Evolutionary conservation across 75 land plant genomes (phyloP).

Genomic region (Sequoiadendron giganteum): DNA sequence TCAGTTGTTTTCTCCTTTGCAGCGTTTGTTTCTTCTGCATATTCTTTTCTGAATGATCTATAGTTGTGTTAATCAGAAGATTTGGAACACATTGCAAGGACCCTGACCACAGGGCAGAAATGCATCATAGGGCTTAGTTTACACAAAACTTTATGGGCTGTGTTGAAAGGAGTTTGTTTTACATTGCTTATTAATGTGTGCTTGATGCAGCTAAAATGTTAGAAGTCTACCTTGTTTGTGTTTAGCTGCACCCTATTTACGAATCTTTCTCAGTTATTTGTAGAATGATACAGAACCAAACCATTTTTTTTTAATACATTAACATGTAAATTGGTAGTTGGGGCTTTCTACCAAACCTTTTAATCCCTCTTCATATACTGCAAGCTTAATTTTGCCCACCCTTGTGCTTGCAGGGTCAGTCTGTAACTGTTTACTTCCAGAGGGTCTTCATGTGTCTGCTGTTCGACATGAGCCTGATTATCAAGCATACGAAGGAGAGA

Average conservation of each 20-base stretch:
- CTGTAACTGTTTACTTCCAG: conserved; percentile 81
- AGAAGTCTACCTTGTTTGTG: not conserved
- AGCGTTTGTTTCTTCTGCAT: not conserved
- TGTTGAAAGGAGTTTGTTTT: not conserved
- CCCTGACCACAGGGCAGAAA: not conserved
- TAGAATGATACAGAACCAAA: too few species aligned
- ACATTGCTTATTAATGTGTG: not conserved
- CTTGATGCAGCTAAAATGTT: not conserved
- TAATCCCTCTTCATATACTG: not conserved
- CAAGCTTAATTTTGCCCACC: not conserved
- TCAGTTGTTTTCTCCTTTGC: not conserved
- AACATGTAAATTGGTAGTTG: not conserved
- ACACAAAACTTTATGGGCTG: not conserved
- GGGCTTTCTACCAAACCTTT: not conserved
- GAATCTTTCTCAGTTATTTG: not conserved
- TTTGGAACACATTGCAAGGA: not conserved
- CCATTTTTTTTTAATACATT: too few species aligned
- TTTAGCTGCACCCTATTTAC: not conserved
- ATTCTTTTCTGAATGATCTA: not conserved
- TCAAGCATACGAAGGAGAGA: conserved; percentile 38
- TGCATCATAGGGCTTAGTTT: not conserved
- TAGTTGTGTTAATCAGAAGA: not conserved
- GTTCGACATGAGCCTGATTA: conserved; percentile 39
- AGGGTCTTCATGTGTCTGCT: conserved; percentile 57
- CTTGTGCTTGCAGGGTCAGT: conserved; percentile 41